Percentiles rank a stretch among this genome's conserved stretches.
Conservation (phyloP, 1,284 basidiomycete species). For the Cutaneotrichosporon daszewskae region DNA sequence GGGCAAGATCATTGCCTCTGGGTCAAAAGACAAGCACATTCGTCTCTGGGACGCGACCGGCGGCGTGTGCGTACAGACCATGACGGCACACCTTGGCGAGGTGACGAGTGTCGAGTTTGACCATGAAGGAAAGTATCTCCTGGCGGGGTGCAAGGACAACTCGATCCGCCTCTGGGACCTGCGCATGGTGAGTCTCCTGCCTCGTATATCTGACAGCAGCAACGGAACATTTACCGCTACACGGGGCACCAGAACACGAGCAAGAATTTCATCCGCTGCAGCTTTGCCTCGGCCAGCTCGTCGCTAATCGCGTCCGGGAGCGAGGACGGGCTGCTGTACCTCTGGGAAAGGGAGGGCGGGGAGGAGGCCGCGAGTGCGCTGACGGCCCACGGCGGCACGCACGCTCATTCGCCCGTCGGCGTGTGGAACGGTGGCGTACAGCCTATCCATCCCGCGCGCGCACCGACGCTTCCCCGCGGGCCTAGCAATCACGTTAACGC, state of each 20-base stretch:
- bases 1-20: constrained; percentile 49
- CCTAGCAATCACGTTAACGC: background rate
- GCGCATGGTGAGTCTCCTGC: constrained; percentile 37
- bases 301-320: constrained; percentile 48
- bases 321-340: constrained; percentile 46
- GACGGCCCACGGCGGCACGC: too few relatives aligned
- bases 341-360: constrained; percentile 38
- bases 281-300: constrained; percentile 45
- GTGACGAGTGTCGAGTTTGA: constrained; percentile 51
- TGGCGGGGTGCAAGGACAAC: constrained; percentile 52
- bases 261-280: constrained; percentile 50
- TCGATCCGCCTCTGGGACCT: constrained; percentile 48
- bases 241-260: constrained; percentile 52
- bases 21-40: constrained; percentile 51
- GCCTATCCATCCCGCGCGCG: constrained; percentile 2
- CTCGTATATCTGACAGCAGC: constrained; percentile 21
- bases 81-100: constrained; percentile 50
- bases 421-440: background rate
- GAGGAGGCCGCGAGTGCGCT: too few relatives aligned
- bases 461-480: constrained; percentile 2
- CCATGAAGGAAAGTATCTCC: constrained; percentile 46
- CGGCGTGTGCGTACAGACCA: constrained; percentile 48
- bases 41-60: constrained; percentile 52
- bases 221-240: constrained; percentile 48
- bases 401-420: background rate